A percentile compares a stretch with the other conserved stretches of the same genome.
phyloP scores from a whole-genome alignment of 23 red algal species.

The Cyanidium caldarium region DNA sequence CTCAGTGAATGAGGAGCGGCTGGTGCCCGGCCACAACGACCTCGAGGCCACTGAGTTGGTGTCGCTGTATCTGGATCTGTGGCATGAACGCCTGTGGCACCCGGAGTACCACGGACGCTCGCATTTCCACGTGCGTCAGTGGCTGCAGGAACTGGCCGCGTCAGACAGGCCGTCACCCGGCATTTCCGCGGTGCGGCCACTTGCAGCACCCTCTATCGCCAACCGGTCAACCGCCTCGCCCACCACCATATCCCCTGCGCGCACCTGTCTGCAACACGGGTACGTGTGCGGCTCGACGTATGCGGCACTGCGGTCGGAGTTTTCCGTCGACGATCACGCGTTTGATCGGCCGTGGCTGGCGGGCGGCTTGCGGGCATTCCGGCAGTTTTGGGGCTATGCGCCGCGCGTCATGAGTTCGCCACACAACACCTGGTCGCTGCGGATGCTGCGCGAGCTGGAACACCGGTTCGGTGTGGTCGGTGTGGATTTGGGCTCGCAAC shows the following conservation, averaged over 20 bases:
- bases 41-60: not conserved
- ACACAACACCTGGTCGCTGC: conserved; percentile 34
- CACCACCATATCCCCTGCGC: not conserved
- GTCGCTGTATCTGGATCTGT: conserved; percentile 16
- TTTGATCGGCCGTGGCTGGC: conserved; percentile 3
- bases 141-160: conserved; percentile 9
- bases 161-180: not conserved
- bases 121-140: conserved; percentile 21
- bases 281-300: conserved; percentile 15
- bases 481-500: not conserved
- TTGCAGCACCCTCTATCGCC: too few relatives aligned
- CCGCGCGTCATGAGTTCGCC: conserved; percentile 38
- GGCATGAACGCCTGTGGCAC: conserved; percentile 20
- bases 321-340: conserved; percentile 8
- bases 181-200: not conserved
- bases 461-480: not conserved
- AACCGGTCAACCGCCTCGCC: not conserved
- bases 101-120: conserved; percentile 52
- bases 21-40: not conserved
- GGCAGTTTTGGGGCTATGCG: conserved; percentile 41
- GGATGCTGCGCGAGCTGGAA: not conserved
- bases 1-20: not conserved
- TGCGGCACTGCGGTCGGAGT: conserved; percentile 20
- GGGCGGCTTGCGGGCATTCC: conserved; percentile 21
- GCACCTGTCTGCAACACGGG: conserved; percentile 15